Evolutionary conservation across 768 basidiomycete genomes (phyloP).

Genomic region (Amanita fuliginea): DNA sequence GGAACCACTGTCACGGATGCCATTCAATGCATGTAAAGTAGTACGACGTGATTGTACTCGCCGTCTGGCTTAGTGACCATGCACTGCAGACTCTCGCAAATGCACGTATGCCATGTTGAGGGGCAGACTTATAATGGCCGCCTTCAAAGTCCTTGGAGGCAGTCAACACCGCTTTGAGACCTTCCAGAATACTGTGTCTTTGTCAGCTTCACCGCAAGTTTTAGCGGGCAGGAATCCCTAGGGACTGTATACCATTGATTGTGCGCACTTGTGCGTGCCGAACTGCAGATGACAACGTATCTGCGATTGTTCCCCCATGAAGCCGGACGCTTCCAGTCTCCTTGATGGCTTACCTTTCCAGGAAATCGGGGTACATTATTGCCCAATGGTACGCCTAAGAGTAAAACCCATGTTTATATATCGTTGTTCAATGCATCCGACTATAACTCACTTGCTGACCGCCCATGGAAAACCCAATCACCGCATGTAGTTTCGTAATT

Average conservation of each 20-base stretch:
- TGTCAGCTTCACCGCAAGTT: background rate
- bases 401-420: too few relatives aligned
- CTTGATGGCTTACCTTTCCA: slow-evolving; percentile 27
- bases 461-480: slow-evolving; percentile 52
- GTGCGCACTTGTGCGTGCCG: slow-evolving; percentile 10
- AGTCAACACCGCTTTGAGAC: slow-evolving; percentile 41
- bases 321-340: too few relatives aligned
- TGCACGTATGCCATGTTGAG: slow-evolving; percentile 40
- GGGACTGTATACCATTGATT: slow-evolving; percentile 36
- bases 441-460: slow-evolving; percentile 23
- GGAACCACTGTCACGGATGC: slow-evolving; percentile 36
- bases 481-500: slow-evolving; percentile 31
- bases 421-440: too few relatives aligned
- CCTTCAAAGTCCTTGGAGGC: slow-evolving; percentile 44
- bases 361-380: slow-evolving; percentile 41
- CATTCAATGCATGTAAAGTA: background rate
- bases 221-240: background rate
- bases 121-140: slow-evolving; percentile 37
- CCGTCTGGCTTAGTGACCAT: slow-evolving; percentile 50
- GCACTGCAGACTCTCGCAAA: slow-evolving; percentile 46
- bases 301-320: background rate
- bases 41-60: slow-evolving; percentile 12
- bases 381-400: slow-evolving; percentile 45
- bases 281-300: too few relatives aligned
- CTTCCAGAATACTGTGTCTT: slow-evolving; percentile 43